Percentiles rank a stretch among this genome's conserved stretches.
phyloP scores from a whole-genome alignment of 2,329 filamentous ascomycete species.

The Sporothrix pallida region DNA sequence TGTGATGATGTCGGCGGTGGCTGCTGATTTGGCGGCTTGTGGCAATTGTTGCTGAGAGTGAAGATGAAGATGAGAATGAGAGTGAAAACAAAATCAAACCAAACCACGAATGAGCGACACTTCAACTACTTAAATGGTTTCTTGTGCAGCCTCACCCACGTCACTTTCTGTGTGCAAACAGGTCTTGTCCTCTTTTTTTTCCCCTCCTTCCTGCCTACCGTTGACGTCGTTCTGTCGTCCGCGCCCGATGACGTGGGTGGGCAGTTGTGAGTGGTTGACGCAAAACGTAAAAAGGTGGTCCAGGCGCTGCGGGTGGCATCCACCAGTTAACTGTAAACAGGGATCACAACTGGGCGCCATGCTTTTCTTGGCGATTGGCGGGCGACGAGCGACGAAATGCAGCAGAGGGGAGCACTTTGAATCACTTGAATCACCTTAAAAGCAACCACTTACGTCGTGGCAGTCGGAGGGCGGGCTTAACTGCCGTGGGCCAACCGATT shows the following conservation, averaged over 20 bases:
- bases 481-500: conserved; percentile 17
- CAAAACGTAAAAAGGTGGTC: background rate
- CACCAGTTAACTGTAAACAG: background rate
- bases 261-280: background rate
- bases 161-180: background rate
- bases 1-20: background rate
- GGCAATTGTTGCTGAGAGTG: background rate
- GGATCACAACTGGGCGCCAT: conserved; percentile 1
- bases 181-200: background rate
- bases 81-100: background rate
- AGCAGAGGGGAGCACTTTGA: no score
- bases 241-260: conserved; percentile 26
- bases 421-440: background rate
- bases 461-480: background rate
- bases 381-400: background rate
- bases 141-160: background rate
- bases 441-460: conserved; percentile 8
- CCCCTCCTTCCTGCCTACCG: no score
- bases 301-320: background rate
- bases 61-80: background rate
- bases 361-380: background rate
- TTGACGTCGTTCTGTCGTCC: conserved; percentile 10
- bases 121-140: conserved; percentile 17
- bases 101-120: background rate
- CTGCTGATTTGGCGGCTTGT: background rate